Evolutionary conservation across 202 grass and related monocot species (phyloP), one percentile per base, ranked within the genome.

Genomic region (Panicum hallii): DNA sequence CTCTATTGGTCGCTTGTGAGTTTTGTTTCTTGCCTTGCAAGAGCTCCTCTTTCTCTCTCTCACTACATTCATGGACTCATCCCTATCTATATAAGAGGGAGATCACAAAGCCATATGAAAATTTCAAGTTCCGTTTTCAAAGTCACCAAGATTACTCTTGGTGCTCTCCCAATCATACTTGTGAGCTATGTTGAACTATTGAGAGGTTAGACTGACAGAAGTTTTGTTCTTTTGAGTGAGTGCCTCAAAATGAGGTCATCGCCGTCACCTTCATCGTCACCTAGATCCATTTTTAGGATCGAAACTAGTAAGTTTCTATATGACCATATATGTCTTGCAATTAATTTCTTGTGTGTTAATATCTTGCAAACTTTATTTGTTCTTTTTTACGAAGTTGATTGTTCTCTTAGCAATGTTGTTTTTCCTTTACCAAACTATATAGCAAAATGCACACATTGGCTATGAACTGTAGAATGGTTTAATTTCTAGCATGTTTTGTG

Each of bases 21-120:
- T 53, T 85, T 84, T 72, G 53, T 73, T 76, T 65, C 75, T 76
- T 79, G 85, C 87, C 83, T 89, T 89, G 88, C 87, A 83, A 87
- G 79, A 80, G 44, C 88, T 86, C 79, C 34, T 83, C 36, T 76
- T 38, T n/a, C 66, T 45, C 9, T 55, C 50, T 53, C 56, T 70
- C 53, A 34, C 70, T 40, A 4, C 61, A 61, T 42, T 67, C 65
- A 17, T 81, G 50, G 55, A 12, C 71, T 66, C 75, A 5, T 53
- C 16, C 48, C 71, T 16, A 64, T 8, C 83, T 92, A 85, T 82
- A 92, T 84, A 89, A 63, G 44, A 60, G 60, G 87, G 0, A 60
- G 65, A 11, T 55, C 61, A 81, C 74, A 3, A 83, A 54, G 58
- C 60, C 68, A 72, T 61, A 49, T 82, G 28, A 87, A 81, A 76